Conservation (phyloP, 1,139 yeast species). For the Geotrichum armillariae region DNA sequence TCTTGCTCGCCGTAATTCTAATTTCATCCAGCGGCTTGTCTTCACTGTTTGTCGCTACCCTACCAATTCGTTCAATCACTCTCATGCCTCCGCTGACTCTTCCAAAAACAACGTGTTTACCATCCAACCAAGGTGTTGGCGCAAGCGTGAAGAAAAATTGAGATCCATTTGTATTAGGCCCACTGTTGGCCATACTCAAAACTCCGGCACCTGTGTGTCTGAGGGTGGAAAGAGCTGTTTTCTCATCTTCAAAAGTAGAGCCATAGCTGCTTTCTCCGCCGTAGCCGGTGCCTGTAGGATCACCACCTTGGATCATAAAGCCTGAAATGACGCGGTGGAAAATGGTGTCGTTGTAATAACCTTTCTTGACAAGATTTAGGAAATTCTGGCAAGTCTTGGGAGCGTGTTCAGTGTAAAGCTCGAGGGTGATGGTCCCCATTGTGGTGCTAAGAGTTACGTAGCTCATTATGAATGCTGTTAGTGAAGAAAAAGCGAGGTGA, state of each 20-base stretch:
- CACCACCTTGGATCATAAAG: slow-evolving; percentile 44
- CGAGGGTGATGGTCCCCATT: slow-evolving; percentile 34
- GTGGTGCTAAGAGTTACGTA: slow-evolving; percentile 26
- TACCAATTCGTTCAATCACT: slow-evolving; percentile 52
- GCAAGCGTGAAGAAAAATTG: slow-evolving; percentile 55
- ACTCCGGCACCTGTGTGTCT: slow-evolving; percentile 55
- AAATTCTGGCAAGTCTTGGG: slow-evolving; percentile 37
- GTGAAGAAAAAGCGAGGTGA: background rate
- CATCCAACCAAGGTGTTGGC: slow-evolving; percentile 48
- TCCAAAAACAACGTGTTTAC: slow-evolving; percentile 59
- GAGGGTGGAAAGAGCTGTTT: slow-evolving; percentile 32
- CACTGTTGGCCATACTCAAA: slow-evolving; percentile 48
- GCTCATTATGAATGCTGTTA: slow-evolving; percentile 15
- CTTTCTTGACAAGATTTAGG: slow-evolving; percentile 30
- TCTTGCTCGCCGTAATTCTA: slow-evolving; percentile 18
- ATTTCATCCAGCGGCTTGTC: slow-evolving; percentile 43
- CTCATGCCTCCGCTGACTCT: slow-evolving; percentile 55
- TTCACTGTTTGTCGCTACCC: slow-evolving; percentile 48
- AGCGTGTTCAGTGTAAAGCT: slow-evolving; percentile 36
- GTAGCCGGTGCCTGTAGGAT: slow-evolving; percentile 40
- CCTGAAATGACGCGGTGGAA: slow-evolving; percentile 46
- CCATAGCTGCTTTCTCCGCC: slow-evolving; percentile 38
- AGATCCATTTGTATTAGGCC: slow-evolving; percentile 43
- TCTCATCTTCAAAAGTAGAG: slow-evolving; percentile 45
- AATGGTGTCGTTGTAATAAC: slow-evolving; percentile 35